These are phyloP conservation scores for Geranomyces michiganensis DNA, from an alignment of 192 early-diverging fungal genomes.

Conservation along the genomic window DNA sequence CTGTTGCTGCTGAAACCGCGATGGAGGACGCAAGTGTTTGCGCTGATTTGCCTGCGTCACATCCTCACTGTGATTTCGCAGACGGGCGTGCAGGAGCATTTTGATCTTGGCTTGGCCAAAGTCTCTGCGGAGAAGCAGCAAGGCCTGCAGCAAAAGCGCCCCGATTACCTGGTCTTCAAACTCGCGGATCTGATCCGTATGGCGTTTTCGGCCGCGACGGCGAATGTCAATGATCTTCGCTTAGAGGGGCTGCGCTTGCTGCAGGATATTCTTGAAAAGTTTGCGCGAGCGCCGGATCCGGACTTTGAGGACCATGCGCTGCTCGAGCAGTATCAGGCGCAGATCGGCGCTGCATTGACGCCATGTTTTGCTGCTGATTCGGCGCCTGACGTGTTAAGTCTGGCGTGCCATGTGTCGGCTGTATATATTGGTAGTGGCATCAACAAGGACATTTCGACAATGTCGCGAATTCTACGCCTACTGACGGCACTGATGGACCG, in stretches of 20 bases:
- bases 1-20: constrained; percentile 53
- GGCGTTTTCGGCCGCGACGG: constrained; percentile 86
- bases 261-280: constrained; percentile 76
- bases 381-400: constrained; percentile 70
- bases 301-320: constrained; percentile 81
- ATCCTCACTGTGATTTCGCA: constrained; percentile 64
- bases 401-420: constrained; percentile 80
- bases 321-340: constrained; percentile 87
- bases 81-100: constrained; percentile 64
- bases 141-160: constrained; percentile 10
- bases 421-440: constrained; percentile 88
- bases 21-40: constrained; percentile 84
- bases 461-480: constrained; percentile 72
- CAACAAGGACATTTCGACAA: constrained; percentile 73
- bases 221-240: constrained; percentile 71
- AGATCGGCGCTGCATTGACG: constrained; percentile 88
- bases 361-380: constrained; percentile 80
- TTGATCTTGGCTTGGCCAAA: constrained; percentile 57
- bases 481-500: constrained; percentile 70
- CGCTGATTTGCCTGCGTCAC: constrained; percentile 70
- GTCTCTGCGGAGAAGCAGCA: background rate
- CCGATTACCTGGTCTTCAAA: constrained; percentile 74
- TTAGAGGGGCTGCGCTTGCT: constrained; percentile 80
- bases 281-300: constrained; percentile 79
- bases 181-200: constrained; percentile 87